Percentiles rank a stretch among this genome's conserved stretches.
phyloP scores from a whole-genome alignment of 1,139 yeast species.

The Pichia inconspicua region DNA sequence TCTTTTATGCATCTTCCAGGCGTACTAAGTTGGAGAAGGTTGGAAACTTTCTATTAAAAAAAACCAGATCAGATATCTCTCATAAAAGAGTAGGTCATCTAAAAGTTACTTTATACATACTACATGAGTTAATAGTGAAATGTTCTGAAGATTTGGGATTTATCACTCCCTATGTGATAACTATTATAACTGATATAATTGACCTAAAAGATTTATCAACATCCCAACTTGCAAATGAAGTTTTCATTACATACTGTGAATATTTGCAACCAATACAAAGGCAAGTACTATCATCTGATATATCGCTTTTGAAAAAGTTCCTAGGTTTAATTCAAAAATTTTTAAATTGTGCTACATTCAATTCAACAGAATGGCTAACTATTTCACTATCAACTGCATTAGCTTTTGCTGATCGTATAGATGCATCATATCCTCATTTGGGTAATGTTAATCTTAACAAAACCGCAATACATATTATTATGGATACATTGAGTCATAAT shows the following conservation, averaged over 20 bases:
- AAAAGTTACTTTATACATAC: constrained; percentile 69
- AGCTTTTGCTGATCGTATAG: constrained; percentile 19
- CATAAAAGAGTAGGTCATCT: constrained; percentile 69
- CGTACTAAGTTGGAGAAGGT: constrained; percentile 85
- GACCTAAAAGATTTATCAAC: constrained; percentile 48
- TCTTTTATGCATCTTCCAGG: constrained; percentile 89
- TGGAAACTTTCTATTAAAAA: constrained; percentile 56
- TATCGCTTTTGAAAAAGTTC: constrained; percentile 41
- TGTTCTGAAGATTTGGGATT: constrained; percentile 81
- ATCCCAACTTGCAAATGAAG: constrained; percentile 42
- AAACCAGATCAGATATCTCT: constrained; percentile 55
- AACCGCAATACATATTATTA: constrained; percentile 16
- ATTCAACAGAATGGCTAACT: constrained; percentile 23
- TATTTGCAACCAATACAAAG: constrained; percentile 50
- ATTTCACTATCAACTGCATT: constrained; percentile 22
- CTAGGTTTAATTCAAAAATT: constrained; percentile 48
- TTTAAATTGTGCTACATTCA: constrained; percentile 22
- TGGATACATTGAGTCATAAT: constrained; percentile 15
- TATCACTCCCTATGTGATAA: constrained; percentile 57
- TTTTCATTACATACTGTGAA: constrained; percentile 54
- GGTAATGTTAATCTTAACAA: constrained; percentile 17
- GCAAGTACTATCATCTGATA: constrained; percentile 61
- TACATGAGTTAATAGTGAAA: constrained; percentile 60
- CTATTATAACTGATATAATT: constrained; percentile 38
- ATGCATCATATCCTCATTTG: constrained; percentile 17